A percentile compares a stretch with the other conserved stretches of the same genome.
Conservation (phyloP, 2,329 filamentous ascomycete species). For the Verticillium longisporum region DNA sequence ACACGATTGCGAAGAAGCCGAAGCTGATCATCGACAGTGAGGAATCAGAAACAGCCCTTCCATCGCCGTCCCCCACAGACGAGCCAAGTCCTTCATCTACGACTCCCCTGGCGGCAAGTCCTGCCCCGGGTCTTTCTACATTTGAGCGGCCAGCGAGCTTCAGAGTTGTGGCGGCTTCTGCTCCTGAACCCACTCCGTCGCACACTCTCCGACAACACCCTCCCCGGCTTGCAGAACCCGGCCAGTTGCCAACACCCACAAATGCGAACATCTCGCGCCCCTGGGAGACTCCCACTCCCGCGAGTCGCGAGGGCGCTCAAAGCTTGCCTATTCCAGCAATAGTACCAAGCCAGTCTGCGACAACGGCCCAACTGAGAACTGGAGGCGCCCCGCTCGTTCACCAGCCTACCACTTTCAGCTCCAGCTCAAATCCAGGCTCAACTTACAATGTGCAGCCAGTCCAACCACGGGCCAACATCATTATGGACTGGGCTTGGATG, state of each 20-base stretch:
- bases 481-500: neutral
- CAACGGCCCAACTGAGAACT: neutral
- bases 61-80: constrained; percentile 58
- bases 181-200: neutral
- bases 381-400: neutral
- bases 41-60: constrained; percentile 32
- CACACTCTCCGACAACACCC: neutral
- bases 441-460: neutral
- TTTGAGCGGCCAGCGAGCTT: neutral
- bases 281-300: neutral
- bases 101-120: neutral
- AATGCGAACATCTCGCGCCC: neutral
- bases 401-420: neutral
- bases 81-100: constrained; percentile 40
- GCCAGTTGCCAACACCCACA: neutral
- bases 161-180: neutral
- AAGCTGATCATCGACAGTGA: neutral
- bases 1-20: neutral
- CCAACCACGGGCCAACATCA: neutral
- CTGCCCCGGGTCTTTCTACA: neutral
- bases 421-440: neutral
- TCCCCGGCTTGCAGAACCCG: neutral
- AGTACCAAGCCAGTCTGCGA: neutral
- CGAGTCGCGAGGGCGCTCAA: neutral
- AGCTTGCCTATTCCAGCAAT: neutral